A percentile compares a stretch with the other conserved stretches of the same genome.
phyloP scores from a whole-genome alignment of 2,329 filamentous ascomycete species.

The Aspergillus thermomutatus region DNA sequence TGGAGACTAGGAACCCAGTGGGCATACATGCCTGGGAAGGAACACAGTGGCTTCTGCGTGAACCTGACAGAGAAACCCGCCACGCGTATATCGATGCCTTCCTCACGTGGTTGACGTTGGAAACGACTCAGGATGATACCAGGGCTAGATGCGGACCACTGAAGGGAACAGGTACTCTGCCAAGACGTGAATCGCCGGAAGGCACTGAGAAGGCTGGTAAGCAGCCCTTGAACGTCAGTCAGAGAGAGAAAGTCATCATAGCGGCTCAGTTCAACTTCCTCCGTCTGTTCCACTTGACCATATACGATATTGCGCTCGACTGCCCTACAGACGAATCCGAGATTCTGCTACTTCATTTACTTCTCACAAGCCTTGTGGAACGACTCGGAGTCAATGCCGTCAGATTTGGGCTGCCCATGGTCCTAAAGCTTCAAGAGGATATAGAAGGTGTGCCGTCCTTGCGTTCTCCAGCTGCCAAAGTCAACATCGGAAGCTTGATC shows the following conservation, averaged over 20 bases:
- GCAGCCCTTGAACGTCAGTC: conserved; percentile 60
- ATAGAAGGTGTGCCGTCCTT: conserved; percentile 45
- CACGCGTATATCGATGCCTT: conserved; percentile 83
- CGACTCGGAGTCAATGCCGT: conserved; percentile 79
- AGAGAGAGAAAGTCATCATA: conserved; percentile 55
- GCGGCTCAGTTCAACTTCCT: conserved; percentile 67
- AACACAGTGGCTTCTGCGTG: conserved; percentile 88
- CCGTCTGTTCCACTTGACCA: conserved; percentile 74
- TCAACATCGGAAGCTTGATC: conserved; percentile 77
- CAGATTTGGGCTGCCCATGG: conserved; percentile 79
- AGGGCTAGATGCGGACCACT: conserved; percentile 58
- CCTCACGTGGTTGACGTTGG: conserved; percentile 78
- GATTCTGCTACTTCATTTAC: conserved; percentile 70
- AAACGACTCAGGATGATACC: conserved; percentile 66
- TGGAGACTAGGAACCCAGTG: conserved; percentile 69
- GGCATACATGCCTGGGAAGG: conserved; percentile 88
- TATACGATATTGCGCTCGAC: conserved; percentile 85
- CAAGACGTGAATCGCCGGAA: conserved; percentile 43
- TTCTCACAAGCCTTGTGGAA: conserved; percentile 70
- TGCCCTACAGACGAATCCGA: conserved; percentile 69
- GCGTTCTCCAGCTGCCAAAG: conserved; percentile 60
- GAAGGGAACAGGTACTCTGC: conserved; percentile 42
- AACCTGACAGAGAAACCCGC: conserved; percentile 72
- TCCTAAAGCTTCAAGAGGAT: conserved; percentile 83
- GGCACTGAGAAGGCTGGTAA: conserved; percentile 46